Percentiles rank a stretch among this genome's conserved stretches.
Conservation (phyloP, 768 basidiomycete genomes). For the Suillus luteus region DNA sequence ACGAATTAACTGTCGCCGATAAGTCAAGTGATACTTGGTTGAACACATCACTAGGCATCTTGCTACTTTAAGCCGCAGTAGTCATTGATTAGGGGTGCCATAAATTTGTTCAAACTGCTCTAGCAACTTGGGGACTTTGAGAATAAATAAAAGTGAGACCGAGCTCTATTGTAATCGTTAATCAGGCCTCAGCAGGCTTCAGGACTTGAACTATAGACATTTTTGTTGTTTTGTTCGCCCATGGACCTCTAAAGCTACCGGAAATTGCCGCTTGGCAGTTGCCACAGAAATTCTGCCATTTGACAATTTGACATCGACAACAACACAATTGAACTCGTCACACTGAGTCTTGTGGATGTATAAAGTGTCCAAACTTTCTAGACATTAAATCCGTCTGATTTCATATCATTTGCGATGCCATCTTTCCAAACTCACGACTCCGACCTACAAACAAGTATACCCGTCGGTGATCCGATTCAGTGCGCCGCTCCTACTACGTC, state of each 20-base stretch:
- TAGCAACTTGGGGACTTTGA: background rate
- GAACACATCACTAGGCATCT: background rate
- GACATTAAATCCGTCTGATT: background rate
- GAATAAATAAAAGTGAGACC: background rate
- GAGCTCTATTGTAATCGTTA: background rate
- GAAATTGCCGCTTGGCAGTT: background rate
- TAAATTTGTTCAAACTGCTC: background rate
- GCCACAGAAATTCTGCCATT: background rate
- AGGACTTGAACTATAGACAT: background rate
- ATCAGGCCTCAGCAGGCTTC: background rate
- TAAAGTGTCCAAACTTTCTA: background rate
- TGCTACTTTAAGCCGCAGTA: background rate
- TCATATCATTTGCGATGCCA: too few relatives aligned
- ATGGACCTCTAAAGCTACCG: background rate
- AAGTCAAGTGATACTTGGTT: background rate
- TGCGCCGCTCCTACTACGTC: conserved; percentile 9
- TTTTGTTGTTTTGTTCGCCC: background rate
- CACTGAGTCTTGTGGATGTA: background rate
- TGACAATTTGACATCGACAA: background rate
- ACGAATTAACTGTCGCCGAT: background rate
- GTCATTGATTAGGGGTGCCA: background rate
- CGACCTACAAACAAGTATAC: conserved; percentile 18
- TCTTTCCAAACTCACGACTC: conserved; percentile 21
- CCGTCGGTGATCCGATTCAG: conserved; percentile 14
- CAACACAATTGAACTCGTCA: background rate